Conservation (phyloP, 129 eudicot genomes). For the Arctium lappa region DNA sequence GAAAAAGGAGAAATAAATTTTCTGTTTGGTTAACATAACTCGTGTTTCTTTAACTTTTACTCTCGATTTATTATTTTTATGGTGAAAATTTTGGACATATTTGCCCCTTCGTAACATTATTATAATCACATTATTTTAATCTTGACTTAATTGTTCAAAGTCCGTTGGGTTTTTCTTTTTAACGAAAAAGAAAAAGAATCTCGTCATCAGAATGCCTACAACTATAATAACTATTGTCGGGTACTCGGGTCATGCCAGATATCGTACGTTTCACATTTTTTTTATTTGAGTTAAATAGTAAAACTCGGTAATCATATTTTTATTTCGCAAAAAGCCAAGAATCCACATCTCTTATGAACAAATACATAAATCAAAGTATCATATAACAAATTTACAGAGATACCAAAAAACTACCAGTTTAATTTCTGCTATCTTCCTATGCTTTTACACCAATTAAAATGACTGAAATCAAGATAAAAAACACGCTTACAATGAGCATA, state of each 20-base stretch:
- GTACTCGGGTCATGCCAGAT: no score
- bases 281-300: no score
- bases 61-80: no score
- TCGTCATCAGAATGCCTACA: no score
- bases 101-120: not conserved
- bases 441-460: slow-evolving; percentile 1
- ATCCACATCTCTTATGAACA: not conserved
- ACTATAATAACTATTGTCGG: no score
- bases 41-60: not conserved
- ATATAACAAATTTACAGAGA: slow-evolving; percentile 22
- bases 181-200: no score
- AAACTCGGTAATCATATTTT: not conserved
- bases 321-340: not conserved
- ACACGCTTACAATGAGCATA: not conserved
- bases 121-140: no score
- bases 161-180: no score
- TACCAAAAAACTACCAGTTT: not conserved
- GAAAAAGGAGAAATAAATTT: not conserved
- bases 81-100: no score
- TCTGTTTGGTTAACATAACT: not conserved
- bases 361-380: slow-evolving; percentile 5
- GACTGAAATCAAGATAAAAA: slow-evolving; percentile 1
- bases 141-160: no score
- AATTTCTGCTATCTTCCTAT: not conserved
- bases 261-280: not conserved